Base-by-base conservation (phyloP, 352 stramenopile genomes). In the Pythium dissimile region DNA sequence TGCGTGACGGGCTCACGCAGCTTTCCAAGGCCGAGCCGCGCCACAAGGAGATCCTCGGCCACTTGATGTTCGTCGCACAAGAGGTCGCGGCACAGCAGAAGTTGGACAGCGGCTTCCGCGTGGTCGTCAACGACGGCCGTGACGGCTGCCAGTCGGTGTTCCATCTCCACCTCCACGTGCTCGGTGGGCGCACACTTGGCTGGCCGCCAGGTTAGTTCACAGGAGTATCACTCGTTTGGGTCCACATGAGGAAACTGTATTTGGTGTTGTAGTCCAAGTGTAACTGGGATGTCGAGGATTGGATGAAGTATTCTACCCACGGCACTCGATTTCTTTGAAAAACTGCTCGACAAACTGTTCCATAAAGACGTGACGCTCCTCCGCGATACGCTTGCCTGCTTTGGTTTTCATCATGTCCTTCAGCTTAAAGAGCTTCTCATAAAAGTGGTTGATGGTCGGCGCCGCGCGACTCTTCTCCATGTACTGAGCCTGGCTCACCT, bases 51-150 rank as follows among this genome's bases (percentile, higher is more conserved):
- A 74, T 99, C 21, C 74, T 99, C 13, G 96, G 96, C 38, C 76
- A 96, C 47, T 71, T 99, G 52, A 82, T 99, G 42, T 88, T 97
- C 52, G 77, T 86, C 12, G 96, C 96, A 15, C 93, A 95, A 37
- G 75, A 97, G 20, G 92, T 99, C 52, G 92, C 95, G 11, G 91
- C 88, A 41, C 83, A 98, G 73, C 72, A 97, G 69, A 80, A 80
- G 56, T 88, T 86, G 21, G 89, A 98, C 65, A 92, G 88, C 32
- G 88, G 93, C 30, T 98, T 97, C 59, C 85, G 97, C 39, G 90
- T 99, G 53, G 97, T 99, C 20, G 92, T 99, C 45, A 99, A 99
- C 66, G 96, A 99, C 67, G 97, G 97, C 12, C 59, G 73, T 26
- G 84, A 98, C 53, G 97, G 95, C n/a, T 95, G 86, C 46, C 80